Base-by-base conservation (phyloP, 306 rosid genomes). In the Sophora flavescens region DNA sequence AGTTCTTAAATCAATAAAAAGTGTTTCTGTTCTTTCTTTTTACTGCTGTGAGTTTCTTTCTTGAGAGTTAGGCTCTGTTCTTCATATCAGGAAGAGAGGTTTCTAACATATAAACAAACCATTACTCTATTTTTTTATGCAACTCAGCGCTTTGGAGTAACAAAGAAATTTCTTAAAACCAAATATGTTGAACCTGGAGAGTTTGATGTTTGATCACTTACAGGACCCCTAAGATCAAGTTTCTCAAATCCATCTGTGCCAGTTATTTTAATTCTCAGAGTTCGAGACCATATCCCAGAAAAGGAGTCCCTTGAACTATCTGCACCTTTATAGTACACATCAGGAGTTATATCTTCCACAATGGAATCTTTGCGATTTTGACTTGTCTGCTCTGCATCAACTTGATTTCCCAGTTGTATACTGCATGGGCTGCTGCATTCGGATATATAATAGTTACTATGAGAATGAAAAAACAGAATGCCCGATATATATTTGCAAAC, bases 311-410 rank as follows among this genome's bases (percentile, higher is more conserved):
- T 81, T 75, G 90, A 87, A 78, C 87, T 81, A 94, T 90, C 96
- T 79, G 91, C 93, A 85, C 80, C 86, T 81, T 81, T 72, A 91
- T 87, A 85, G 87, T 86, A 90, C 84, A 92, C 87, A 4, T 94
- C 96, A 89, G 98, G 97, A 75, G 98, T 90, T 87, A 94, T 80
- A 81, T 92, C 97, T 84, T 94, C 98, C 17, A 90, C 96, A 81
- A 84, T 53, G 69, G 96, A 95, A 70, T 87, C 90, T 82, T 91
- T 80, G 82, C 86, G 68, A 86, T 84, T 85, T 84, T 60, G 89
- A 74, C 84, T 86, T 75, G 88, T 88, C 84, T 88, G 87, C 86
- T 84, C 88, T 79, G 86, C 75, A 61, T 83, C 91, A 84, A 83
- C 89, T 90, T 77, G 89, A 76, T 76, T 86, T 76, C 68, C 84